Evolutionary conservation across 2,329 filamentous ascomycete species (phyloP), one percentile per base, ranked within the genome.

Genomic region (Calonectria pauciramosa): DNA sequence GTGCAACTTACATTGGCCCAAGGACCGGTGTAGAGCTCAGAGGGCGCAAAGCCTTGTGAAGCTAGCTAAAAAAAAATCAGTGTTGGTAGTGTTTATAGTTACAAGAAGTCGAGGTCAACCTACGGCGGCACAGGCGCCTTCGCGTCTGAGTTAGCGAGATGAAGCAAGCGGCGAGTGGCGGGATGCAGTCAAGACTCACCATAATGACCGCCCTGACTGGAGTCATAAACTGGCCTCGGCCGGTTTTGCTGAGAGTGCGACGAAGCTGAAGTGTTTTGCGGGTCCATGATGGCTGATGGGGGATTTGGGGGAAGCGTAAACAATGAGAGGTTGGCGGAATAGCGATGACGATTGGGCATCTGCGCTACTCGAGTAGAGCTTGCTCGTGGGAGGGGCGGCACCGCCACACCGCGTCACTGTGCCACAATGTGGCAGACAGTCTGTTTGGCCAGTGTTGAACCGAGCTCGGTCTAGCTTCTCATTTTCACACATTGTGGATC

Each of bases 11-110:
- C 96, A 88, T 99, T 99, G 81, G 95, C 94, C 96, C 96, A 99
- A 76, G 95, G 94, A 20, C 96, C 96, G 1, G 95, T 96, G 86
- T 98, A 99, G 72, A 98, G 91, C 85, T 98, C 96, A 59, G 95
- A 93, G n/a, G 96, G 96, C 60, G 95, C 95, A 85, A 95, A 97
- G 72, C 96, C 96, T 87, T 95, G 93, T 56, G 93, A 92, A 64
- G 96, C 95, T 80, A 98, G 93, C 94, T 97, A 85, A 54, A 76
- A 76, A 85, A 54, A 76, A 76, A 30, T 26, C 28, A 70, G 18
- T 10, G 71, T 81, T 67, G 77, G 75, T 20, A 69, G 44, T 28
- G 56, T 54, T 41, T 67, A 28, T 23, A 41, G 60, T 66, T 32
- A 69, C 32, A 36, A 26, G 34, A 47, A 49, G 70, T 68, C 49